Base-by-base conservation (phyloP, 2,329 filamentous ascomycete species). In the Hypoxylon sp. region DNA sequence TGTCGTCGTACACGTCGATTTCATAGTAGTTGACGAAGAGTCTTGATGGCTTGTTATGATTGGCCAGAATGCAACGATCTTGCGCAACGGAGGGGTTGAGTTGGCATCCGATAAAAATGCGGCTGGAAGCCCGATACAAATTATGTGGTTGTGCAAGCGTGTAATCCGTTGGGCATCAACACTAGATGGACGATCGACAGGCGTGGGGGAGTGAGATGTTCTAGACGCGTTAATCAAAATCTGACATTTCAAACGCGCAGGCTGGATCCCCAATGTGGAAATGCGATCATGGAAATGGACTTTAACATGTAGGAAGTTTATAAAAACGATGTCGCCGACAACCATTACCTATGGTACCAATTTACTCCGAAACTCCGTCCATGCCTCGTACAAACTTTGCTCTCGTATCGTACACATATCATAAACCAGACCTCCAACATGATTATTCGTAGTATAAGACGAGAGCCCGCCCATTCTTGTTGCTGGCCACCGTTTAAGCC, bases 111-210 rank as follows among this genome's bases (percentile, higher is more conserved):
- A 42, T 23, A 25, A 47, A 40, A 48, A 40, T 51, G 30, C 29
- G 40, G 40, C 20, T 25, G 27, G 35, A 23, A 48, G 56, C 56
- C 56, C 40, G 48, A 59, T 53, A 52, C 25, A 44, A 29, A 48
- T 40, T 36, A 50, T 21, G 25, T 42, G 49, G 49, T 46, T 38
- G 35, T 34, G 46, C 49, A 31, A 46, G 17, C 29, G 45, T 45
- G 32, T 29, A 51, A 32, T 32, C 26, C 42, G 56, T 59, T 59
- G 56, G 56, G 52, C 52, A 56, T 27, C 52, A 59, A 59, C 52
- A 46, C 56, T 46, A 51, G 43, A 40, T 45, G 27, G 52, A 43
- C 45, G 42, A 59, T 59, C 52, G 13, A 36, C 17, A 27, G 51
- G 37, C 45, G 52, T 53, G 49, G 49, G 49, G 45, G 34, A 29